Evolutionary conservation across 139 green algal genomes (phyloP).

Genomic region (Cymbomonas tetramitiformis): DNA sequence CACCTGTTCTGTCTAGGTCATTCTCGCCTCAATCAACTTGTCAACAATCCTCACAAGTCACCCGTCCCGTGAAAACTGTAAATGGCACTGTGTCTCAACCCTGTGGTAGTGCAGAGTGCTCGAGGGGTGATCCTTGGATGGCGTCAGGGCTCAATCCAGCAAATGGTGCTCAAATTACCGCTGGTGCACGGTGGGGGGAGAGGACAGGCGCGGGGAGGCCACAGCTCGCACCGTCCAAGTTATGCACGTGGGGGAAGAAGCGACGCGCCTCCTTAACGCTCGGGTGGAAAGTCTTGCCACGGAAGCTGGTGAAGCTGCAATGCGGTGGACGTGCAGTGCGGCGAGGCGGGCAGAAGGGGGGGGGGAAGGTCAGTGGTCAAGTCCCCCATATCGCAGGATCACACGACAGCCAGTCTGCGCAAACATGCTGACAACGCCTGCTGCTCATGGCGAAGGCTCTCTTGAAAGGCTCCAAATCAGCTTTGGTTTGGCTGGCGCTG

Average conservation of each 20-base stretch:
- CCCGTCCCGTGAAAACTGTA: too few relatives aligned
- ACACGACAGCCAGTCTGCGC: background rate
- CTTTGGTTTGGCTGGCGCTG: background rate
- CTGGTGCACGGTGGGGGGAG: background rate
- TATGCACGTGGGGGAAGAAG: conserved; percentile 97
- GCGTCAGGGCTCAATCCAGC: too few relatives aligned
- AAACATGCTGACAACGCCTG: background rate
- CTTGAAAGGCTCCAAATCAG: background rate
- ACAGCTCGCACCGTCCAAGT: conserved; percentile 97
- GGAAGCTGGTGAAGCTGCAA: conserved; percentile 62
- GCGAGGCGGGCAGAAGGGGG: background rate
- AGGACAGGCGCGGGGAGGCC: background rate
- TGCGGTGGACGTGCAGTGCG: too few relatives aligned
- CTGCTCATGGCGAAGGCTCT: background rate
- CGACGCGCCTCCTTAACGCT: conserved; percentile 58
- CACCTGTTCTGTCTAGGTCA: too few relatives aligned
- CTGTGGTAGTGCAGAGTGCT: too few relatives aligned
- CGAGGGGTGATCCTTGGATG: too few relatives aligned
- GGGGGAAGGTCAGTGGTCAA: background rate
- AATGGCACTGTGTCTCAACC: too few relatives aligned
- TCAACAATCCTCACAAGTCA: too few relatives aligned
- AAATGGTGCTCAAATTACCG: too few relatives aligned
- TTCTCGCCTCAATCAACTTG: too few relatives aligned
- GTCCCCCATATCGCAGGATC: background rate
- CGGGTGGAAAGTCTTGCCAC: conserved; percentile 88